phyloP scores from a whole-genome alignment of 805 yeast species.

The Ogataea trehaloabstinens region DNA sequence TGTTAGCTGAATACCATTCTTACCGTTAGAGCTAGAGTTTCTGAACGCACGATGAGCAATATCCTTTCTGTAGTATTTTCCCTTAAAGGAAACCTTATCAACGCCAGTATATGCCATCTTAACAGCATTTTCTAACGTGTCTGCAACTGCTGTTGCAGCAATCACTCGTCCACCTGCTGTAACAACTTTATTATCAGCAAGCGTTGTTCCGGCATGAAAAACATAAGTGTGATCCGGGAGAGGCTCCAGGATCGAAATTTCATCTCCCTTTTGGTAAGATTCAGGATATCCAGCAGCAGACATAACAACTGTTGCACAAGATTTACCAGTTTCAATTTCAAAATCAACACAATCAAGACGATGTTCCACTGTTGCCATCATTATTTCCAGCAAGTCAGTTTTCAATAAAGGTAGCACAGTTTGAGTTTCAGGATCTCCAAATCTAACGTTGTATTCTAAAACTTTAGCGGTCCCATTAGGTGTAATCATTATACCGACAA shows the following conservation, averaged over 20 bases:
- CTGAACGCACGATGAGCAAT: constrained; percentile 96
- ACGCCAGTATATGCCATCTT: constrained; percentile 85
- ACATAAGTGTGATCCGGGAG: constrained; percentile 63
- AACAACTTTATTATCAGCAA: constrained; percentile 55
- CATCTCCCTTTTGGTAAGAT: constrained; percentile 80
- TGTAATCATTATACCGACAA: constrained; percentile 92
- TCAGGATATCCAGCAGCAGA: constrained; percentile 98
- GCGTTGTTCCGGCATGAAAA: constrained; percentile 95
- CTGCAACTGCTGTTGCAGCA: constrained; percentile 86
- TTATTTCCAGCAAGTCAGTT: constrained; percentile 90
- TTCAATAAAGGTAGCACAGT: constrained; percentile 86
- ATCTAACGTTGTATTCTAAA: constrained; percentile 94
- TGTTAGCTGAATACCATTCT: constrained; percentile 53
- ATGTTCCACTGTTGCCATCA: constrained; percentile 92
- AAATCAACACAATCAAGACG: constrained; percentile 79
- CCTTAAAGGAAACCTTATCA: constrained; percentile 64
- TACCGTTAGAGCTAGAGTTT: constrained; percentile 30
- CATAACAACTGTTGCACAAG: constrained; percentile 89
- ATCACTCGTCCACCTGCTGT: constrained; percentile 97
- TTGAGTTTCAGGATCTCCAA: constrained; percentile 99
- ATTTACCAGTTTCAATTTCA: constrained; percentile 52
- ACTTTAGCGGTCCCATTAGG: constrained; percentile 84
- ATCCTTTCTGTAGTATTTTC: constrained; percentile 84
- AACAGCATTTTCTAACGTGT: constrained; percentile 75
- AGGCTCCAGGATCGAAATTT: constrained; percentile 53